phyloP scores from a whole-genome alignment of 441 rosid genomes.

The Hura crepitans region DNA sequence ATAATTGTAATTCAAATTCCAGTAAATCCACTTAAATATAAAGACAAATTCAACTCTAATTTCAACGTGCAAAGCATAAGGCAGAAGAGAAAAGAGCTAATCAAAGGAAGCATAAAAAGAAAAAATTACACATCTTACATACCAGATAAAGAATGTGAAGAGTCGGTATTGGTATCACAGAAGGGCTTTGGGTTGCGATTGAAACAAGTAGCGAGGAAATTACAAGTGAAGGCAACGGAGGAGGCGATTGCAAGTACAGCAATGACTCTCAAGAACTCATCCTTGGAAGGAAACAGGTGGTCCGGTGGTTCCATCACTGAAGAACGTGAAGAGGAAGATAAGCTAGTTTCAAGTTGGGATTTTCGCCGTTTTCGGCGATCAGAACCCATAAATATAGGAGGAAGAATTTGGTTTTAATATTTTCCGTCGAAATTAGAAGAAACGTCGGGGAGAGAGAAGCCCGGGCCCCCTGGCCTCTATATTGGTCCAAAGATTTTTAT shows the following conservation, averaged over 20 bases:
- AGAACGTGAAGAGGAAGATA: conserved; percentile 20
- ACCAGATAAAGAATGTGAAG: conserved; percentile 50
- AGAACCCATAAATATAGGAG: conserved; percentile 38
- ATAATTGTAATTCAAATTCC: too few species aligned
- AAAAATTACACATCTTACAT: conserved; percentile 2
- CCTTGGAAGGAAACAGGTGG: conserved; percentile 58
- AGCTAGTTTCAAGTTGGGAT: conserved; percentile 20
- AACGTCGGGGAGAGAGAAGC: too few species aligned
- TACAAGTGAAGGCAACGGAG: conserved; percentile 54
- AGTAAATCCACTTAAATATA: neutral
- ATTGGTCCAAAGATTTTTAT: too few species aligned
- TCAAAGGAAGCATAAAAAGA: neutral
- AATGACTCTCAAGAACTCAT: conserved; percentile 48
- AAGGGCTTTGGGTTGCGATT: conserved; percentile 46
- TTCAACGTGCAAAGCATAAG: neutral
- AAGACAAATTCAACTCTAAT: neutral
- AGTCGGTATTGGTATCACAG: conserved; percentile 43
- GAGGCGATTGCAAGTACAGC: conserved; percentile 57
- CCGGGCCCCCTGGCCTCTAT: too few species aligned
- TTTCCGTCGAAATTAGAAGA: too few species aligned
- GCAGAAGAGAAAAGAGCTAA: neutral
- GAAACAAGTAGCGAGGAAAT: conserved; percentile 34
- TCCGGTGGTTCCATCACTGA: conserved; percentile 57
- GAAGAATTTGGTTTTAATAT: too few species aligned
- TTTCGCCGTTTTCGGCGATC: conserved; percentile 44